These are phyloP conservation scores for Trametopsis cervina DNA, from an alignment of 768 basidiomycete genomes.

Conservation along the genomic window DNA sequence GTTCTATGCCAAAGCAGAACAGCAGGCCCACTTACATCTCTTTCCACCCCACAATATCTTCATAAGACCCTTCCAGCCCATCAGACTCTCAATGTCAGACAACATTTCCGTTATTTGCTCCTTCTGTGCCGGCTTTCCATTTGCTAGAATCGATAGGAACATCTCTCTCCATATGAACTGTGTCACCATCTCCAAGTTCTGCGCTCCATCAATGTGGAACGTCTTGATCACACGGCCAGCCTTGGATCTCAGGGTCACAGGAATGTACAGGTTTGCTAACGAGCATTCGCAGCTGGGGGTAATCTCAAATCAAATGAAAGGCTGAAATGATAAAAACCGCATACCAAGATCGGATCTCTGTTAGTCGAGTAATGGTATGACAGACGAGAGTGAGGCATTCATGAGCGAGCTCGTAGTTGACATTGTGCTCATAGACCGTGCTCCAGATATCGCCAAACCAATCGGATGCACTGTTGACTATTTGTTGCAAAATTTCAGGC, in stretches of 20 bases:
- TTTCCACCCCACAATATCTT: conserved; percentile 49
- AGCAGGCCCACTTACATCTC: conserved; percentile 24
- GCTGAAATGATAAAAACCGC: conserved; percentile 5
- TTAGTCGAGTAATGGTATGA: conserved; percentile 39
- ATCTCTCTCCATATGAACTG: conserved; percentile 70
- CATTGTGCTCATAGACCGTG: conserved; percentile 50
- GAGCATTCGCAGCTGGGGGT: conserved; percentile 47
- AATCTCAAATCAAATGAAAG: conserved; percentile 4
- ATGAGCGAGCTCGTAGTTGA: conserved; percentile 46
- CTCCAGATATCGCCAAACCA: conserved; percentile 65
- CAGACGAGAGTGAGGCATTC: conserved; percentile 46
- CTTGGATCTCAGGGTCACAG: conserved; percentile 37
- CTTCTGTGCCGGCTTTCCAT: conserved; percentile 23
- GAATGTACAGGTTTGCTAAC: conserved; percentile 38
- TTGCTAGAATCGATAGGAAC: conserved; percentile 47
- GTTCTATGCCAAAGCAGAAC: background rate
- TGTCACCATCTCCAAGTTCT: conserved; percentile 36
- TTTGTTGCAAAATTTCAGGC: conserved; percentile 49
- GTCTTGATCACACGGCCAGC: conserved; percentile 40
- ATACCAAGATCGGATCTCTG: conserved; percentile 32
- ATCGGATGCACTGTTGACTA: conserved; percentile 43
- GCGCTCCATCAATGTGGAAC: conserved; percentile 42
- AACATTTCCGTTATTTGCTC: conserved; percentile 44
- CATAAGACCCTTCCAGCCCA: conserved; percentile 47
- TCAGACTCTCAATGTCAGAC: conserved; percentile 44